Evolutionary conservation across 345 rosid species (phyloP).

Genomic region (Fremontodendron californicum): DNA sequence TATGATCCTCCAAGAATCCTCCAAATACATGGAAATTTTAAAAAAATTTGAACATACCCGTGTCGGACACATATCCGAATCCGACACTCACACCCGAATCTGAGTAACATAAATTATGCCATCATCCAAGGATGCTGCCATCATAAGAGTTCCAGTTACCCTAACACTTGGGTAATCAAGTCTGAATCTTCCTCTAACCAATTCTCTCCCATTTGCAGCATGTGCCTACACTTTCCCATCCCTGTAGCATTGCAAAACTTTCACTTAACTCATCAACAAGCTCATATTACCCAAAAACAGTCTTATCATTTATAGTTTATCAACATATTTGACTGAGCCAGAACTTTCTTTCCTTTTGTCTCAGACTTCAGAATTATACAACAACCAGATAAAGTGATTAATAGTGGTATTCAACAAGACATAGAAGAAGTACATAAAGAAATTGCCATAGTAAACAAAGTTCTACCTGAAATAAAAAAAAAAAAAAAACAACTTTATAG

Average conservation of each 20-base stretch:
- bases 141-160: constrained; percentile 40
- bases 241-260: constrained; percentile 15
- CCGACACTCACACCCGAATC: too few relatives aligned
- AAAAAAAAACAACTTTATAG: too few relatives aligned
- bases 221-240: constrained; percentile 23
- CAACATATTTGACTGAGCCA: not conserved
- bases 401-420: not conserved
- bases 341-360: not conserved
- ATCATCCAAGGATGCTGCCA: constrained; percentile 39
- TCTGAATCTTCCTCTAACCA: constrained; percentile 29
- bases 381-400: not conserved
- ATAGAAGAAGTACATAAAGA: not conserved
- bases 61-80: too few relatives aligned
- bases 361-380: not conserved
- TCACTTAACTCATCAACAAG: not conserved
- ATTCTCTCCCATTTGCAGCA: constrained; percentile 30
- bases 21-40: too few relatives aligned
- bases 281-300: not conserved
- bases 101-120: constrained; percentile 29
- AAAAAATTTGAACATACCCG: too few relatives aligned
- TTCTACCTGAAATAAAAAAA: too few relatives aligned
- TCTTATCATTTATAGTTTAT: too few relatives aligned
- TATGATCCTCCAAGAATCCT: too few relatives aligned
- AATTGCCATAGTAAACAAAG: not conserved
- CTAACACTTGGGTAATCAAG: constrained; percentile 37